phyloP scores from a whole-genome alignment of 805 yeast species.

The Priceomyces castillae region DNA sequence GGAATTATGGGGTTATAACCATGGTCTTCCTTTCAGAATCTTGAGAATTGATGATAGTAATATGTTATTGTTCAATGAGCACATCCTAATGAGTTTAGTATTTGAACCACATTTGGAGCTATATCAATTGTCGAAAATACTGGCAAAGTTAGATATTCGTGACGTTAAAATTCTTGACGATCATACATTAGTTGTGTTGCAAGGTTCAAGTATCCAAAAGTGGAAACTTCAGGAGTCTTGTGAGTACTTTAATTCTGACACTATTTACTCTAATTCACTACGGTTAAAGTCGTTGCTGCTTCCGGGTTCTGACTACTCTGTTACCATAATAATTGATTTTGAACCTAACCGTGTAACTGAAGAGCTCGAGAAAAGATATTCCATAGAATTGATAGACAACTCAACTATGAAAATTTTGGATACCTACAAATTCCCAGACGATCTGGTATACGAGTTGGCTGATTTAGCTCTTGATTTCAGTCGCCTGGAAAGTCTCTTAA shows the following conservation, averaged over 20 bases:
- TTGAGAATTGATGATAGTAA: slow-evolving; percentile 4
- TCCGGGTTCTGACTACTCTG: slow-evolving; percentile 9
- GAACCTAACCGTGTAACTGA: slow-evolving; percentile 11
- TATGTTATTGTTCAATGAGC: slow-evolving; percentile 13
- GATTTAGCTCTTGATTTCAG: slow-evolving; percentile 14
- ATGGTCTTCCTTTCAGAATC: slow-evolving; percentile 15
- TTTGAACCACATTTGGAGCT: slow-evolving; percentile 8
- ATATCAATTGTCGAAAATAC: slow-evolving; percentile 7
- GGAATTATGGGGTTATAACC: slow-evolving; percentile 2
- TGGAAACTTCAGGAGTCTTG: not conserved
- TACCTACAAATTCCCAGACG: slow-evolving; percentile 9
- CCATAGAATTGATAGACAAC: slow-evolving; percentile 16
- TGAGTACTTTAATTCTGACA: slow-evolving; percentile 4
- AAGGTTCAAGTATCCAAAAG: not conserved
- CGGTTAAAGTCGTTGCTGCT: slow-evolving; percentile 16
- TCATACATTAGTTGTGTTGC: slow-evolving; percentile 7
- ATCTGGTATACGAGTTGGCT: slow-evolving; percentile 14
- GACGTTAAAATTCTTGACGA: slow-evolving; percentile 11
- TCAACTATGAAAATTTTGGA: slow-evolving; percentile 12
- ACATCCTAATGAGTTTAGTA: slow-evolving; percentile 8
- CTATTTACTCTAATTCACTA: slow-evolving; percentile 15
- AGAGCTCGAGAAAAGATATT: slow-evolving; percentile 13
- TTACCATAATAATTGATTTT: slow-evolving; percentile 17
- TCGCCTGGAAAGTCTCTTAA: not conserved
- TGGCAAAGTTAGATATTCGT: slow-evolving; percentile 7